phyloP scores from a whole-genome alignment of 495 filamentous ascomycete species.

The Aspergillus heteromorphus region DNA sequence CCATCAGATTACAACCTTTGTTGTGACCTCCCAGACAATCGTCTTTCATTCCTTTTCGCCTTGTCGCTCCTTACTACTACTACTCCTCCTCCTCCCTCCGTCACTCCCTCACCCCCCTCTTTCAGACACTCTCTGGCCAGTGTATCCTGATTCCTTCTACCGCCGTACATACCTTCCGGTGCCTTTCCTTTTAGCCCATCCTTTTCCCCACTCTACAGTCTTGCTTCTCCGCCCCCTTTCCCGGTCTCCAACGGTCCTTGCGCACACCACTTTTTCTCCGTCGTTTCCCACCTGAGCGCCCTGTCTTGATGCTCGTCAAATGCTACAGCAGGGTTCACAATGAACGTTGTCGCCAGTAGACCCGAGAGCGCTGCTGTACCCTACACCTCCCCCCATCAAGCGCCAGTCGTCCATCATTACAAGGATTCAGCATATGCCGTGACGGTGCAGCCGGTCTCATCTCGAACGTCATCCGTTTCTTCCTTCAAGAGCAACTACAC shows the following conservation, averaged over 20 bases:
- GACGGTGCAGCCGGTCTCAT: constrained; percentile 27
- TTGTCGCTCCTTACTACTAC: background rate
- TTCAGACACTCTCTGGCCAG: background rate
- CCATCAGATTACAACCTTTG: background rate
- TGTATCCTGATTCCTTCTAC: constrained; percentile 1
- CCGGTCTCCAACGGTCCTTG: constrained; percentile 6
- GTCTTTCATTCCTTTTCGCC: background rate
- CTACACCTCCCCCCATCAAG: constrained; percentile 21
- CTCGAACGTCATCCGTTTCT: constrained; percentile 36
- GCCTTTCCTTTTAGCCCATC: background rate
- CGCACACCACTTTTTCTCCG: background rate
- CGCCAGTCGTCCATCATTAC: constrained; percentile 15
- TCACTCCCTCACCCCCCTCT: constrained; percentile 1
- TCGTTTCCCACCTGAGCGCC: background rate
- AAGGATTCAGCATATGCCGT: constrained; percentile 24
- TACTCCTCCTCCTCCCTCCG: background rate
- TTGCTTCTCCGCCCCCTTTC: background rate
- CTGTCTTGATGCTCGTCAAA: constrained; percentile 11
- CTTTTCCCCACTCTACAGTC: background rate
- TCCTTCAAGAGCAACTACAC: constrained; percentile 39
- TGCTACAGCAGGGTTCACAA: constrained; percentile 16
- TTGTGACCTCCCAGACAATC: constrained; percentile 2
- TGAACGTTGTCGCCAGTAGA: constrained; percentile 43
- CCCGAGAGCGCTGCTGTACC: constrained; percentile 32
- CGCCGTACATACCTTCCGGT: constrained; percentile 1